These are phyloP conservation scores for Debaryomyces maramus DNA, from an alignment of 805 yeast genomes.

Conservation along the genomic window DNA sequence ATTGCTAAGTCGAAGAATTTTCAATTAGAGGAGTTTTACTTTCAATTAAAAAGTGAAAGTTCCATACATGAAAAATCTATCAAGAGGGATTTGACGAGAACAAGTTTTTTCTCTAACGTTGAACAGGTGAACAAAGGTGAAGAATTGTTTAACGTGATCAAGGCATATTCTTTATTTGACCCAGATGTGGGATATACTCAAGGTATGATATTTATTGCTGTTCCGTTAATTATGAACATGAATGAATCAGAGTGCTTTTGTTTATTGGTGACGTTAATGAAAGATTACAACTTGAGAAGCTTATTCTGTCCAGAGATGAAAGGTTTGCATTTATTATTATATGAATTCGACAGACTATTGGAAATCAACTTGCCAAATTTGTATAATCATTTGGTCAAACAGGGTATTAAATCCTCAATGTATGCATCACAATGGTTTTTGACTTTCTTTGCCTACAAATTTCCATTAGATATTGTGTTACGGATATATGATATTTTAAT, in stretches of 20 bases:
- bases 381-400: constrained; percentile 72
- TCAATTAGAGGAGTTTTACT: constrained; percentile 59
- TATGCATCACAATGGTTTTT: constrained; percentile 98
- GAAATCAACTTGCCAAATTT: constrained; percentile 76
- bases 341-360: constrained; percentile 85
- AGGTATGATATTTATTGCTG: constrained; percentile 93
- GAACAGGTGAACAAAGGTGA: constrained; percentile 56
- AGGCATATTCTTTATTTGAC: constrained; percentile 82
- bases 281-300: constrained; percentile 74
- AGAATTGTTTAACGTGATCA: constrained; percentile 71
- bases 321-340: constrained; percentile 79
- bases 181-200: constrained; percentile 96
- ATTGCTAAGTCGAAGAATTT: constrained; percentile 75
- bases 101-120: constrained; percentile 69
- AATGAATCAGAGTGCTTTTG: constrained; percentile 84
- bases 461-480: constrained; percentile 84
- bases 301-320: constrained; percentile 90
- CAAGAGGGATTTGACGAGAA: constrained; percentile 78
- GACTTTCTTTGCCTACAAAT: constrained; percentile 91
- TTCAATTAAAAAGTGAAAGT: constrained; percentile 46
- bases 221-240: constrained; percentile 81
- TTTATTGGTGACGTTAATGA: constrained; percentile 77
- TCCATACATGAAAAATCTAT: constrained; percentile 75
- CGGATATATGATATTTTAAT: constrained; percentile 85
- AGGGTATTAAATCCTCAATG: constrained; percentile 91